Evolutionary conservation across 306 rosid genomes (phyloP).

Genomic region (Quercus parvula): DNA sequence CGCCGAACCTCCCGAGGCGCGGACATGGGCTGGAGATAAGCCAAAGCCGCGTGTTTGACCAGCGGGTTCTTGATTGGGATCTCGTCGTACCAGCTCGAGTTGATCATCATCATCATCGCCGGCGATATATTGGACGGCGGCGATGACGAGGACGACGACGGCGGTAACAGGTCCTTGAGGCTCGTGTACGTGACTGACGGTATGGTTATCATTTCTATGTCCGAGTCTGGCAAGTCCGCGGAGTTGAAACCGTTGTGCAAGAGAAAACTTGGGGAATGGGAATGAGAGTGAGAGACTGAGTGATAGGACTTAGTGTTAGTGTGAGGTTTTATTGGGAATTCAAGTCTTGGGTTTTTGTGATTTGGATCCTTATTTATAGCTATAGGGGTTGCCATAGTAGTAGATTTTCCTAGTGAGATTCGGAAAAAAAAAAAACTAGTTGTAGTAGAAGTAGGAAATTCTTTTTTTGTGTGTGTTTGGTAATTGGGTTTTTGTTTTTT

Average conservation of each 20-base stretch:
- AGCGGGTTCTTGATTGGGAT: constrained; percentile 61
- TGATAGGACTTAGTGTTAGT: not conserved
- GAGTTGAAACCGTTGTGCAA: constrained; percentile 18
- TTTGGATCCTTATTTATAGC: not conserved
- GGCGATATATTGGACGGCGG: constrained; percentile 7
- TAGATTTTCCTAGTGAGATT: not conserved
- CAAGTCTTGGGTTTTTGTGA: not conserved
- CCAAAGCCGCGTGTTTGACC: constrained; percentile 66
- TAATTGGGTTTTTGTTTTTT: no score
- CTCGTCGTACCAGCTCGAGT: constrained; percentile 50
- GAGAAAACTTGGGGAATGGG: constrained; percentile 24
- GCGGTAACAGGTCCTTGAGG: constrained; percentile 49
- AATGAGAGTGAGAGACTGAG: not conserved
- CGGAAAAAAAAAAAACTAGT: no score
- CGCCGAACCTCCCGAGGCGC: constrained; percentile 5
- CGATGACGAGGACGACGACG: constrained; percentile 1
- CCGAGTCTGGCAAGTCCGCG: constrained; percentile 11
- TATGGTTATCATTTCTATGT: constrained; percentile 31
- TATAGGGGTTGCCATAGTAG: constrained; percentile 3
- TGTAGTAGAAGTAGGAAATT: no score
- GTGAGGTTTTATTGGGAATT: not conserved
- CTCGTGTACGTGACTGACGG: constrained; percentile 42
- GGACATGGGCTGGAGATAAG: constrained; percentile 64
- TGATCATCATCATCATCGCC: not conserved
- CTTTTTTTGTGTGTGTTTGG: no score